phyloP scores from a whole-genome alignment of 805 yeast genomes.

The Kurtzmaniella cleridarum region DNA sequence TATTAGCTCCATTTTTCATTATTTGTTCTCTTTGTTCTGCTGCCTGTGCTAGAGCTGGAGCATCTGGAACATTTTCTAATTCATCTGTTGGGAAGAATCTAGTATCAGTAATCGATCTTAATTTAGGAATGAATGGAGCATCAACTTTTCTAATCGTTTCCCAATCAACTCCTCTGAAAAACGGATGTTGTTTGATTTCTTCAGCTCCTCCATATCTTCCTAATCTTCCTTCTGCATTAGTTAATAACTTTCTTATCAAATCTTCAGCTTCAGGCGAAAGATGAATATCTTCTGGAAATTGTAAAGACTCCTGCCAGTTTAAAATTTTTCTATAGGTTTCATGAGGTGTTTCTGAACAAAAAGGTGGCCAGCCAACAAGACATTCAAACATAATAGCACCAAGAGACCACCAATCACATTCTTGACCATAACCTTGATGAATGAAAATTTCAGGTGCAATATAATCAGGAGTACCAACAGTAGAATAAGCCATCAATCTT shows the following conservation, averaged over 20 bases:
- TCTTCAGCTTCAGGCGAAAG: slow-evolving; percentile 86
- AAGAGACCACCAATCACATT: slow-evolving; percentile 97
- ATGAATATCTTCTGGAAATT: slow-evolving; percentile 89
- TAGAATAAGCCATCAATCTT: slow-evolving; percentile 89
- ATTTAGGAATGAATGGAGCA: slow-evolving; percentile 91
- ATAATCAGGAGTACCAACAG: slow-evolving; percentile 95
- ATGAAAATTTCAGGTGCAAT: slow-evolving; percentile 93
- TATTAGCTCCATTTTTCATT: slow-evolving; percentile 40
- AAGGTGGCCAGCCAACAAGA: slow-evolving; percentile 95
- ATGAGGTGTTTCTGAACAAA: slow-evolving; percentile 90
- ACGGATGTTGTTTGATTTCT: slow-evolving; percentile 85
- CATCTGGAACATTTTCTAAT: slow-evolving; percentile 88
- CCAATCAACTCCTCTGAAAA: slow-evolving; percentile 96
- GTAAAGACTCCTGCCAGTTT: slow-evolving; percentile 84
- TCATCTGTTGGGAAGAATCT: slow-evolving; percentile 98
- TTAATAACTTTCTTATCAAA: slow-evolving; percentile 68
- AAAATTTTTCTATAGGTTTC: slow-evolving; percentile 89
- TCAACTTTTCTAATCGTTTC: slow-evolving; percentile 77
- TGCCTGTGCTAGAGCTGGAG: slow-evolving; percentile 55
- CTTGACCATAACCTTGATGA: slow-evolving; percentile 93
- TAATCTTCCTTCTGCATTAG: slow-evolving; percentile 71
- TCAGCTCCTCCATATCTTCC: slow-evolving; percentile 91
- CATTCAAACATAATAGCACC: slow-evolving; percentile 98
- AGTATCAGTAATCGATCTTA: slow-evolving; percentile 90
- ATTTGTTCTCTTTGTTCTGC: slow-evolving; percentile 58